These are phyloP conservation scores for Ciborinia camelliae DNA, from an alignment of 2,329 filamentous ascomycete species.

Conservation along the genomic window DNA sequence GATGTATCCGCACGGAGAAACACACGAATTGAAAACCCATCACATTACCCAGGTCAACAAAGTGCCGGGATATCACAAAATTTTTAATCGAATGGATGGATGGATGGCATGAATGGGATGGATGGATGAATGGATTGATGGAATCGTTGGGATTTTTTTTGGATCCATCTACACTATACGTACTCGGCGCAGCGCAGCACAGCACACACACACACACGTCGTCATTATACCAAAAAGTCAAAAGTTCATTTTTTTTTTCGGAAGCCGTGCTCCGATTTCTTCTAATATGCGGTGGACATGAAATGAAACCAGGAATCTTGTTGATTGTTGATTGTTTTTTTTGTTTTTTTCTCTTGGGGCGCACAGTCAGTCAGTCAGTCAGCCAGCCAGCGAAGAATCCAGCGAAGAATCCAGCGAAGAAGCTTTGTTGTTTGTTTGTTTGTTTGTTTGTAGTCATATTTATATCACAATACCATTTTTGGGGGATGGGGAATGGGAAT, in stretches of 20 bases:
- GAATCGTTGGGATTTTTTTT: constrained; percentile 3
- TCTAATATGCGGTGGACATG: constrained; percentile 15
- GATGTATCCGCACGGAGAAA: constrained; percentile 91
- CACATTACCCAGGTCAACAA: constrained; percentile 78
- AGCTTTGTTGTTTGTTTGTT: too few species aligned
- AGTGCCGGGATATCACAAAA: constrained; percentile 96
- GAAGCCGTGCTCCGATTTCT: constrained; percentile 13
- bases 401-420: too few species aligned
- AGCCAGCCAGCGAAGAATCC: too few species aligned
- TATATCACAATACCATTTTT: constrained; percentile 31
- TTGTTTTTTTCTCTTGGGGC: too few species aligned
- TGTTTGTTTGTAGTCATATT: constrained; percentile 33
- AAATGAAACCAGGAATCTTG: constrained; percentile 19
- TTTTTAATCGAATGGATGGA: constrained; percentile 62
- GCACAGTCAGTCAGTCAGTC: too few species aligned
- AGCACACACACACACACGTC: constrained; percentile 10
- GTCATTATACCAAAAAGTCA: too few species aligned
- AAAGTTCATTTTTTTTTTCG: constrained; percentile 27
- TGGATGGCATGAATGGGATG: too few species aligned
- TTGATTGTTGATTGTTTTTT: too few species aligned
- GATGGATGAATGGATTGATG: too few species aligned
- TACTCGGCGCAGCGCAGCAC: too few species aligned
- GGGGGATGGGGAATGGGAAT: constrained; percentile 27
- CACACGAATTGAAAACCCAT: constrained; percentile 88
- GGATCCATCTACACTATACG: constrained; percentile 11